These are phyloP conservation scores for Ramularia endophylla DNA, from an alignment of 2,329 filamentous ascomycete genomes.

Conservation along the genomic window DNA sequence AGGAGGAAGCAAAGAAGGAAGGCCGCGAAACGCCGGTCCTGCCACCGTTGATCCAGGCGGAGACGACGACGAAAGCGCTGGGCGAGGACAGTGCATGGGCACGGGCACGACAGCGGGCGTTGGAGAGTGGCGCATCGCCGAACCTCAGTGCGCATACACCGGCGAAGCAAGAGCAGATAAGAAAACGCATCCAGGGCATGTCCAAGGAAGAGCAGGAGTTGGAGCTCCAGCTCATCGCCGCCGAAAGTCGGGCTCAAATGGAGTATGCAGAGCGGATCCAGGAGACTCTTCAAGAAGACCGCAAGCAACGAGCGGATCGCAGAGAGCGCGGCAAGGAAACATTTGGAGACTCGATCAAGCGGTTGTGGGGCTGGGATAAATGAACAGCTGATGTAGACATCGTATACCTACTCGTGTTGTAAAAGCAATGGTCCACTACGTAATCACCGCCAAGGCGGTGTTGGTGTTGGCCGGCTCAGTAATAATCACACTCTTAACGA, in stretches of 20 bases:
- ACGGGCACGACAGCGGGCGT: constrained; percentile 20
- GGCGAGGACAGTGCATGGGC: constrained; percentile 28
- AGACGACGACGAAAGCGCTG: constrained; percentile 23
- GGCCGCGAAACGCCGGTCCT: constrained; percentile 52
- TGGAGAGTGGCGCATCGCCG: constrained; percentile 33
- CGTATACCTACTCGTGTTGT: too few species aligned
- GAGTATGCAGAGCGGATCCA: constrained; percentile 54
- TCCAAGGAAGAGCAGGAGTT: constrained; percentile 39
- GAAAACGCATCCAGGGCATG: constrained; percentile 35
- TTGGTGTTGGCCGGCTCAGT: too few species aligned
- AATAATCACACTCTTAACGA: too few species aligned
- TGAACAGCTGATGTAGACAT: constrained; percentile 1
- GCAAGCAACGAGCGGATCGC: constrained; percentile 49
- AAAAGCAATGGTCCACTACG: too few species aligned
- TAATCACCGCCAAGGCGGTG: too few species aligned
- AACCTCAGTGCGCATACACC: constrained; percentile 49
- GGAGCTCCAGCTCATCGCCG: constrained; percentile 59
- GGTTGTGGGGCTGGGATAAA: constrained; percentile 27
- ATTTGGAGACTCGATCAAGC: constrained; percentile 36
- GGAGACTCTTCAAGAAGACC: constrained; percentile 52
- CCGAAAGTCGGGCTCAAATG: constrained; percentile 55
- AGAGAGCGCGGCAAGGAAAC: constrained; percentile 50
- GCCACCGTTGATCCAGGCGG: constrained; percentile 46
- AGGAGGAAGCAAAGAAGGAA: constrained; percentile 61
- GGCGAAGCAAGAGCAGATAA: constrained; percentile 52